A percentile compares a stretch with the other conserved stretches of the same genome.
phyloP scores from a whole-genome alignment of 2,329 filamentous ascomycete species.

The Mycosphaerelloides madeirae region DNA sequence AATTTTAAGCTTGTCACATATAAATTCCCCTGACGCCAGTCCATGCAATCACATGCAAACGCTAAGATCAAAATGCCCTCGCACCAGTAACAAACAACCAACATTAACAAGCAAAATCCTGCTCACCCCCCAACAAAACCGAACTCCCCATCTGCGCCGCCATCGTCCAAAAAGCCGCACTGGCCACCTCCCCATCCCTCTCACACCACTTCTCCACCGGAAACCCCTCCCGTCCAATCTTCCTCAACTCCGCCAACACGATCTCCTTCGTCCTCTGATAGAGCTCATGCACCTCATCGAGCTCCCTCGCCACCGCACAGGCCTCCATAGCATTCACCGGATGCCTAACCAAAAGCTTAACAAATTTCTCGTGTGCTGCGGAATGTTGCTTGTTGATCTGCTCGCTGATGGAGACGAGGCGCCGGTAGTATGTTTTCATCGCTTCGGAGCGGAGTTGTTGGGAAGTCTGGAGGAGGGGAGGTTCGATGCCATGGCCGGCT shows the following conservation, averaged over 20 bases:
- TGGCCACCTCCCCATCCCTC: background rate
- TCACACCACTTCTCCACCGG: background rate
- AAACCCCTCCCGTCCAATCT: background rate
- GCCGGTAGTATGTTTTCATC: background rate
- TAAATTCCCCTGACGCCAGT: too few species aligned
- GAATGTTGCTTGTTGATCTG: background rate
- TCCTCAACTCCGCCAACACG: background rate
- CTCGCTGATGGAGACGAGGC: background rate
- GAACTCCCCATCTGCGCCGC: too few species aligned
- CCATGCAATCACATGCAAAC: too few species aligned
- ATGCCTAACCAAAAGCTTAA: background rate
- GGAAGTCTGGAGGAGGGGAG: conserved; percentile 1
- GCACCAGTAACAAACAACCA: too few species aligned
- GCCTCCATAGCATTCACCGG: background rate
- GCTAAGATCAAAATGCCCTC: too few species aligned
- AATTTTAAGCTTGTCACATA: too few species aligned
- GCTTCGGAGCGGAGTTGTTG: conserved; percentile 5
- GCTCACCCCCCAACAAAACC: too few species aligned
- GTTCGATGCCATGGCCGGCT: too few species aligned
- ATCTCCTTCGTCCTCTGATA: background rate
- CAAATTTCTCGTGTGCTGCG: background rate
- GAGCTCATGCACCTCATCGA: background rate
- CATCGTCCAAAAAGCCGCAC: too few species aligned
- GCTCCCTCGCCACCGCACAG: background rate
- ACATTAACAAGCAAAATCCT: too few species aligned